Evolutionary conservation across 2,329 filamentous ascomycete genomes (phyloP), one percentile per base, ranked within the genome.

Genomic region (Penicillium brevicompactum): DNA sequence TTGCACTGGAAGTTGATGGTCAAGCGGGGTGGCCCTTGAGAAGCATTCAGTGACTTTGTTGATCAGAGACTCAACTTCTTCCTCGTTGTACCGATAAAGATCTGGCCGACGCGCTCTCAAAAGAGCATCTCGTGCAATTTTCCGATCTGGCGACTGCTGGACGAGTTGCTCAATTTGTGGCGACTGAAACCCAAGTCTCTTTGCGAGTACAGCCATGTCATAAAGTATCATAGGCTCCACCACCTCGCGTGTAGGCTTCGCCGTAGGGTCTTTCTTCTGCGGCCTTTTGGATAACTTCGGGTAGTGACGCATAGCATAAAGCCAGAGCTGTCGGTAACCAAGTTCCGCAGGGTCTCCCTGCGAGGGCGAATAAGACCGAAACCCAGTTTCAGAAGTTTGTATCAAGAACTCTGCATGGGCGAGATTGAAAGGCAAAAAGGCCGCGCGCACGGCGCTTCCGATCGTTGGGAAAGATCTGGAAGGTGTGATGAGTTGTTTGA

Each of bases 271-370:
- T 38, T 55, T 32, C 16, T 41, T 61, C 49, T 62, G 62, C 38
- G 27, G 51, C 45, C 60, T 59, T 6, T 32, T 53, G 24, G 61
- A 46, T 49, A 65, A 67, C 10, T 52, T n/a, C 7, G 57, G 57
- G 50, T 71, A 70, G 55, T 72, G 55, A 37, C 66, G 59, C 60
- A 72, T 74, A 3, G 64, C 55, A 45, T 66, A 72, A 18, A 72
- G 55, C 68, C 60, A 72, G 40, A 72, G 49, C 46, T 73, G 55
- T 44, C 59, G 56, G 58, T 68, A 68, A 57, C 58, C 60, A 16
- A 58, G 48, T 47, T 64, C 51, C 6, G 59, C 31, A 6, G 42
- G 46, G 49, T 63, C 53, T 0, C 43, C 40, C 22, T 54, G 21
- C 9, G 47, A 53, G 46, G 49, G 57, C 13, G 37, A 56, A 43